These are phyloP conservation scores for Colletotrichum sp. DNA, from an alignment of 2,329 filamentous ascomycete species.

Conservation along the genomic window DNA sequence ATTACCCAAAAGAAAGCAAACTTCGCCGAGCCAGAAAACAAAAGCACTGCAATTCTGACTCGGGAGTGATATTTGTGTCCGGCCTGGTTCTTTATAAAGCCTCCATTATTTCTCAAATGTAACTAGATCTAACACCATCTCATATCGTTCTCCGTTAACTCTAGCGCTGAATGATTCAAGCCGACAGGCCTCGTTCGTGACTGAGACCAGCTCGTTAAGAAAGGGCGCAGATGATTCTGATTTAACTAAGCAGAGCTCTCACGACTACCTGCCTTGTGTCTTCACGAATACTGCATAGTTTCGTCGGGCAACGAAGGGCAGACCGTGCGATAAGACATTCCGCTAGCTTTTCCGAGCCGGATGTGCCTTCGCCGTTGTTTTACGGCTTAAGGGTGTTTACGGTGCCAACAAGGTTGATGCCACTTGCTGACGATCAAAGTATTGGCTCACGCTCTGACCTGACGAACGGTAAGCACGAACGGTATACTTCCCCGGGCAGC, in stretches of 20 bases:
- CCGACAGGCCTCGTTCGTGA: background rate
- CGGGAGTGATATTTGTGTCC: no score
- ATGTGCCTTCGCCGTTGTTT: background rate
- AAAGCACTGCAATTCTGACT: no score
- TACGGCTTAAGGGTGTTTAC: background rate
- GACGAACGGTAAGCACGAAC: background rate
- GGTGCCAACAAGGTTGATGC: background rate
- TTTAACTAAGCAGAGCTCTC: background rate
- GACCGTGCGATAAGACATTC: background rate
- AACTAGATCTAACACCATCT: no score
- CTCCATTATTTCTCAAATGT: no score
- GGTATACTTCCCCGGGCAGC: background rate
- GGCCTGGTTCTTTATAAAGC: no score
- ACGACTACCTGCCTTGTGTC: background rate
- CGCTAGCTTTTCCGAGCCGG: background rate
- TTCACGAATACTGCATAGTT: fast-evolving
- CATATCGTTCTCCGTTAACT: no score
- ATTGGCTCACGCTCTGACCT: background rate
- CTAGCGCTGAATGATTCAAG: no score
- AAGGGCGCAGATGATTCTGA: background rate
- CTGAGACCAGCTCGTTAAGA: background rate
- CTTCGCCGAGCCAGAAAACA: background rate
- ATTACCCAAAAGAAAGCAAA: background rate
- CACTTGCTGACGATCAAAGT: background rate
- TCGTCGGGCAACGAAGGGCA: background rate